Evolutionary conservation across 1,284 basidiomycete genomes (phyloP).

Genomic region (Melampsora americana): DNA sequence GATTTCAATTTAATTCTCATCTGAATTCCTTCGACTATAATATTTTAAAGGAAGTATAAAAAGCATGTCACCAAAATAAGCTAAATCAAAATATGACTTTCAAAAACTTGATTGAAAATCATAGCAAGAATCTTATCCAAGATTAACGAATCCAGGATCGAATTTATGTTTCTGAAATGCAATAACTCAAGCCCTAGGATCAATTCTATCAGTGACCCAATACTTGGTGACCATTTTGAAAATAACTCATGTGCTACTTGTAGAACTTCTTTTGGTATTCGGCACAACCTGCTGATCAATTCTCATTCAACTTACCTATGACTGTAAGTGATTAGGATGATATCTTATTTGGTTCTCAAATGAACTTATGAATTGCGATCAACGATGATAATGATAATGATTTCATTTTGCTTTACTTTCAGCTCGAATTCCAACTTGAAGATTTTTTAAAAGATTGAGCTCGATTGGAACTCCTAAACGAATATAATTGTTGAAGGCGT

Average conservation of each 20-base stretch:
- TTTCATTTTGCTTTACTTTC: neutral
- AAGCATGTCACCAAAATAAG: no score
- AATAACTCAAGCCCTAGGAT: conserved; percentile 82
- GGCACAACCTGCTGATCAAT: conserved; percentile 80
- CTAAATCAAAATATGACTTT: no score
- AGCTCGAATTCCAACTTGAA: conserved; percentile 58
- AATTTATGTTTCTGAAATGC: conserved; percentile 95
- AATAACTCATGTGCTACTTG: conserved; percentile 63
- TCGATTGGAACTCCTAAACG: conserved; percentile 69
- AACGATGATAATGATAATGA: no score
- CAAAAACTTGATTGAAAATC: neutral
- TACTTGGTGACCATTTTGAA: conserved; percentile 59
- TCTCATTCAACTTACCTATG: conserved; percentile 69
- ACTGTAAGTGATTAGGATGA: conserved; percentile 51
- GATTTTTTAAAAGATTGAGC: conserved; percentile 76
- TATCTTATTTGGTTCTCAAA: no score
- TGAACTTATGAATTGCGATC: no score
- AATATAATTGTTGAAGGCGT: conserved; percentile 78
- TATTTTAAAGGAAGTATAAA: no score
- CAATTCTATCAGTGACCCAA: conserved; percentile 69
- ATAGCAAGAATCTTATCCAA: conserved; percentile 65
- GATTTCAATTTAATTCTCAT: neutral
- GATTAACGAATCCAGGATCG: conserved; percentile 86
- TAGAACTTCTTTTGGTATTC: conserved; percentile 81
- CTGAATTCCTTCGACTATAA: neutral